A percentile compares a stretch with the other conserved stretches of the same genome.
phyloP scores from a whole-genome alignment of 306 rosid species.

The Malus domestica region DNA sequence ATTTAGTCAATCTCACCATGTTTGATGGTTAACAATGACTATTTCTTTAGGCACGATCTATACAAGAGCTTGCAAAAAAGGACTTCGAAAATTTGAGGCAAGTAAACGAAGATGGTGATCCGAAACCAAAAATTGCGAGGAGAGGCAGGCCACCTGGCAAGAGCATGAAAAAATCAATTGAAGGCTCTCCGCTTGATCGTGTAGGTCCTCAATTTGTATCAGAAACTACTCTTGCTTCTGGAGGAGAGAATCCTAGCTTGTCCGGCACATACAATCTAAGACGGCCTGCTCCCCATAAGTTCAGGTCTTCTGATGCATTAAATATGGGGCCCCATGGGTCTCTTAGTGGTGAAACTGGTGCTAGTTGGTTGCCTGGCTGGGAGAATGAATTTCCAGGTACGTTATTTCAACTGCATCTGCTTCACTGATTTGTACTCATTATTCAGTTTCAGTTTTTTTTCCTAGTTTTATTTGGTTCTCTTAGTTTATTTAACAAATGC shows the following conservation, averaged over 20 bases:
- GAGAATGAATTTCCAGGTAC: slow-evolving; percentile 88
- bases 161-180: slow-evolving; percentile 42
- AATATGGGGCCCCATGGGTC: slow-evolving; percentile 32
- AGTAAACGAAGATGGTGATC: slow-evolving; percentile 64
- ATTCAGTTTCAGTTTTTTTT: not conserved
- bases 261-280: slow-evolving; percentile 66
- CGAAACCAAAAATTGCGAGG: slow-evolving; percentile 53
- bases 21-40: slow-evolving; percentile 4
- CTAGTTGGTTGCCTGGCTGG: slow-evolving; percentile 62
- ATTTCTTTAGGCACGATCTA: slow-evolving; percentile 65
- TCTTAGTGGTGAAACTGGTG: slow-evolving; percentile 45
- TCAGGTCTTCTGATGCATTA: slow-evolving; percentile 38
- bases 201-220: slow-evolving; percentile 46
- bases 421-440: not conserved
- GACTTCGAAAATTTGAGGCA: slow-evolving; percentile 88
- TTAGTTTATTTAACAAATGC: not conserved
- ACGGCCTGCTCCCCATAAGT: slow-evolving; percentile 31
- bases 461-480: not conserved
- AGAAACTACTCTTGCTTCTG: slow-evolving; percentile 62
- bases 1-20: slow-evolving; percentile 3
- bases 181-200: slow-evolving; percentile 37
- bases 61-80: slow-evolving; percentile 77
- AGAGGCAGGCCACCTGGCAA: slow-evolving; percentile 96
- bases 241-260: slow-evolving; percentile 48
- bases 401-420: not conserved